phyloP scores from a whole-genome alignment of 441 rosid genomes.

The Aleurites moluccanus region DNA sequence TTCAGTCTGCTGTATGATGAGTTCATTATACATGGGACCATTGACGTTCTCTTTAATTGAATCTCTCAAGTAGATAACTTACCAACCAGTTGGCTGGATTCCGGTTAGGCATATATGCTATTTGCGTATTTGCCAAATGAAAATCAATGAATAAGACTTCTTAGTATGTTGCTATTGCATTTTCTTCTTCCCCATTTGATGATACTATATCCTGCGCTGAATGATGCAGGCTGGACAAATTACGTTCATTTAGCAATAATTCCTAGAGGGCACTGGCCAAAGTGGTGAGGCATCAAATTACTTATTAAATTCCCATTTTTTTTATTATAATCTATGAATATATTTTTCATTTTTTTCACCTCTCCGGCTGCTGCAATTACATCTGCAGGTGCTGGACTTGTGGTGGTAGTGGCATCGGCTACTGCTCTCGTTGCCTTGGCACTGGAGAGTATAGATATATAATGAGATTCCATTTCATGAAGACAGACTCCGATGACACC shows the following conservation, averaged over 20 bases:
- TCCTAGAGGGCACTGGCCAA: conserved; percentile 86
- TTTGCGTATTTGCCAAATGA: too few species aligned
- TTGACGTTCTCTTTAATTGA: too few species aligned
- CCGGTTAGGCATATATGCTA: too few species aligned
- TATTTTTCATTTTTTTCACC: too few species aligned
- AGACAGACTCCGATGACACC: conserved; percentile 25
- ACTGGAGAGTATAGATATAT: conserved; percentile 64
- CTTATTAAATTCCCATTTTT: not conserved
- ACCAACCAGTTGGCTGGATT: too few species aligned
- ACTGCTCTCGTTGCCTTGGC: conserved; percentile 73
- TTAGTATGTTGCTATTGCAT: too few species aligned
- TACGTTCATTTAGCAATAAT: conserved; percentile 51
- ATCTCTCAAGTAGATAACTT: too few species aligned
- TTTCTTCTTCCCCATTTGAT: not conserved
- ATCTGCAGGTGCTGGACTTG: conserved; percentile 66
- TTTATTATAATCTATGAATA: too few species aligned
- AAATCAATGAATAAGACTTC: too few species aligned
- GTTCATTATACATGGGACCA: too few species aligned
- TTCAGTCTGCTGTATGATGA: too few species aligned
- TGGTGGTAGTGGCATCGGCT: conserved; percentile 74
- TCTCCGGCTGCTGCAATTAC: not conserved
- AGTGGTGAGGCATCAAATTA: conserved; percentile 51
- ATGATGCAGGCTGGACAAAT: conserved; percentile 63
- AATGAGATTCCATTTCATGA: conserved; percentile 76
- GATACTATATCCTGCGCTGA: not conserved